Evolutionary conservation across 2,329 filamentous ascomycete genomes (phyloP).

Genomic region (Diaporthe ilicicola): DNA sequence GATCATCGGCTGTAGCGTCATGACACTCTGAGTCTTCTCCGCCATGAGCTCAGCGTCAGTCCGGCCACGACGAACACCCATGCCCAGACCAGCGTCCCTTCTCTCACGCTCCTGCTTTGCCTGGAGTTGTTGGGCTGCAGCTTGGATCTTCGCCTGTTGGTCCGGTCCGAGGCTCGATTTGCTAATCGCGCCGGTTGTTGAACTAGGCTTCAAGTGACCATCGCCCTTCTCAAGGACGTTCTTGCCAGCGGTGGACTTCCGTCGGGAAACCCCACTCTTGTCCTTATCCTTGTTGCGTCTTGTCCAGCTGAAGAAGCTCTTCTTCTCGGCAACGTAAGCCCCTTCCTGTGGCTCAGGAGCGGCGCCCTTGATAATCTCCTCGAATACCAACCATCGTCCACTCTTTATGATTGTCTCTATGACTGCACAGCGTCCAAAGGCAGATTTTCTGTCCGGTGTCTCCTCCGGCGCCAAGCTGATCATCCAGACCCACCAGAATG

Average conservation of each 20-base stretch:
- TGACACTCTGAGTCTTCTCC: conserved; percentile 86
- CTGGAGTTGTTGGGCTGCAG: conserved; percentile 85
- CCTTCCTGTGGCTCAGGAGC: conserved; percentile 84
- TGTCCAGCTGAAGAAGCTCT: conserved; percentile 90
- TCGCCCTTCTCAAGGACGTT: conserved; percentile 58
- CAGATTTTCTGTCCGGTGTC: conserved; percentile 83
- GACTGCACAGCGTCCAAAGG: conserved; percentile 92
- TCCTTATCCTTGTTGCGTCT: conserved; percentile 64
- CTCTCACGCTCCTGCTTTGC: conserved; percentile 71
- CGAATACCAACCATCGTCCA: conserved; percentile 91
- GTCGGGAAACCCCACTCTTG: conserved; percentile 59
- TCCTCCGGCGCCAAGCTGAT: conserved; percentile 92
- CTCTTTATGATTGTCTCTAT: conserved; percentile 85
- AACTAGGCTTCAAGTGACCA: conserved; percentile 50
- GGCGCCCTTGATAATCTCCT: conserved; percentile 95
- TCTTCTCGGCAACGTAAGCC: conserved; percentile 95
- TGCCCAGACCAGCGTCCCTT: conserved; percentile 40
- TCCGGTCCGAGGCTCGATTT: conserved; percentile 89
- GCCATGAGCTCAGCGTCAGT: conserved; percentile 65
- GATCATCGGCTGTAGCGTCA: conserved; percentile 87
- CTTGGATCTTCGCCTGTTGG: conserved; percentile 92
- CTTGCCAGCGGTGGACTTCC: conserved; percentile 73
- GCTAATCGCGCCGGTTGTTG: conserved; percentile 59
- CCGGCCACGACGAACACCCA: conserved; percentile 55
- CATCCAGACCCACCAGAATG: conserved; percentile 99